phyloP scores from a whole-genome alignment of 306 rosid species.

The Elaeagnus macrophylla region DNA sequence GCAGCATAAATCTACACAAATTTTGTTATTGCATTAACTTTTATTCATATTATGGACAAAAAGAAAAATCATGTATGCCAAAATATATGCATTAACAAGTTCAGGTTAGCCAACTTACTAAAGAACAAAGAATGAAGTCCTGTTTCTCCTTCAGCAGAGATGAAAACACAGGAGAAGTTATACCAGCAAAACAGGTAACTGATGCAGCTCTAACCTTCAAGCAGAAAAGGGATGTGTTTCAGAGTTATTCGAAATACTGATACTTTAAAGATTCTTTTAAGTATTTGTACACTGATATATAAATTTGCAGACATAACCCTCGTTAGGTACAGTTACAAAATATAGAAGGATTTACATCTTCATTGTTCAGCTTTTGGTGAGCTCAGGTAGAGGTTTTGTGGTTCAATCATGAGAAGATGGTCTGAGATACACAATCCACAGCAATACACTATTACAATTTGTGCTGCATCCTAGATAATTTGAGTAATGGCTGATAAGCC shows the following conservation, averaged over 20 bases:
- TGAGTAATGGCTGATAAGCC: not conserved
- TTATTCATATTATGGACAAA: constrained; percentile 12
- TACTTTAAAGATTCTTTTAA: too few species aligned
- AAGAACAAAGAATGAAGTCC: constrained; percentile 50
- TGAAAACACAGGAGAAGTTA: constrained; percentile 74
- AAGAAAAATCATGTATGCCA: constrained; percentile 8
- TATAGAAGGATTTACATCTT: not conserved
- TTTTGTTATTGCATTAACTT: constrained; percentile 8
- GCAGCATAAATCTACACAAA: constrained; percentile 57
- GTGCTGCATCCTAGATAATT: not conserved
- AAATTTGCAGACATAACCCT: not conserved
- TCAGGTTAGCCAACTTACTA: constrained; percentile 42
- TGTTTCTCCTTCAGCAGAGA: constrained; percentile 53
- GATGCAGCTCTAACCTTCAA: constrained; percentile 88
- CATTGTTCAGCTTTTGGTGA: not conserved
- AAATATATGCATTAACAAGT: not conserved
- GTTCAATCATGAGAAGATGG: not conserved
- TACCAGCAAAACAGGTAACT: constrained; percentile 89
- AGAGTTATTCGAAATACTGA: not conserved
- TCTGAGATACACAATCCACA: not conserved
- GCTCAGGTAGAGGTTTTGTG: not conserved
- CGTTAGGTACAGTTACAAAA: not conserved
- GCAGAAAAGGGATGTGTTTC: not conserved
- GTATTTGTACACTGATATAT: too few species aligned
- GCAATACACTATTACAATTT: not conserved